Base-by-base conservation (phyloP, 148 eudicot genomes). In the Nepenthes gracilis region DNA sequence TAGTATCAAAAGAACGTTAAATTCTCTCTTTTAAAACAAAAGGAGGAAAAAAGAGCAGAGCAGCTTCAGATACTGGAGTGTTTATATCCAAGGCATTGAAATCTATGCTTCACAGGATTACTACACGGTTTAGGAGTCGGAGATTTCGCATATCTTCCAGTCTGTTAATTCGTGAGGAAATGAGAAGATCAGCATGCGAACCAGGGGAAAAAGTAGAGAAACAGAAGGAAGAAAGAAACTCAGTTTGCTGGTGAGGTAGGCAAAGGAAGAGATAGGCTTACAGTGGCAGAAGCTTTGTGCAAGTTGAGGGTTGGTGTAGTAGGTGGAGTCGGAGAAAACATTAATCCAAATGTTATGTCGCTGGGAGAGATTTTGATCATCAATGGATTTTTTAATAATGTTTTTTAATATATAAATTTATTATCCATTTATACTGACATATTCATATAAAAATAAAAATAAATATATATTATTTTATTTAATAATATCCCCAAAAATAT, bases 291-390 rank as follows among this genome's bases (percentile, higher is more conserved):
- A 63, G 54, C 4, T 43, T 49, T 54, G 62, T 70, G 66, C 61
- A 65, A 71, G 75, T 69, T 68, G 76, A 63, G 65, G 72, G 71
- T 43, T 68, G 73, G 75, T 71, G 69, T 33, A 67, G 80, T 78
- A 73, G 78, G 86, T 75, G 64, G 70, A 68, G 54, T 54, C 58
- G 76, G 58, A 69, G 72, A 70, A 78, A 75, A 61, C 65, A 55
- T 66, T 10, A 12, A 70, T 37, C 51, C 32, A 64, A 65, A 63
- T 70, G 70, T 67, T 78, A 72, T 66, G 68, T 35, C 55, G 36
- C 23, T 6, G 50, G 36, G 67, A 54, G 56, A 55, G 60, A 15
- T 11, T 59, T 57, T 47, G 53, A 69, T 38, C 50, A 43, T 57
- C 34, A 9, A 2, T 50, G 23, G 13, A 50, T 12, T n/a, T 45